phyloP scores from a whole-genome alignment of 176 grass and related monocot genomes.

The Aegilops tauschii region DNA sequence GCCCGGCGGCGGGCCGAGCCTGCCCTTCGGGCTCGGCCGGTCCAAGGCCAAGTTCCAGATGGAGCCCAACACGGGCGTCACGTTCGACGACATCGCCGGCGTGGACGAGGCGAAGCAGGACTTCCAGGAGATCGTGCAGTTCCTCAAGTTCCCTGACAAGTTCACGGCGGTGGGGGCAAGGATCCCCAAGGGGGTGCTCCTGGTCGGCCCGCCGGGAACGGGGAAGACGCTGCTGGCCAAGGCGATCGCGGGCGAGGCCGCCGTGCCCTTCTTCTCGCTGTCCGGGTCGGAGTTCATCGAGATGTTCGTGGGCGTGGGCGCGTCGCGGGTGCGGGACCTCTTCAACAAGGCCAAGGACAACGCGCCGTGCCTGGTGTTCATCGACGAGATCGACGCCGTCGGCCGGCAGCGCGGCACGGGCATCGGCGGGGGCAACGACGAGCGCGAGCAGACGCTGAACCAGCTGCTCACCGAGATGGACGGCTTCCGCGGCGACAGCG shows the following conservation, averaged over 20 bases:
- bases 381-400: slow-evolving; percentile 84
- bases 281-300: slow-evolving; percentile 90
- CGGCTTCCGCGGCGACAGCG: slow-evolving; percentile 60
- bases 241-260: slow-evolving; percentile 79
- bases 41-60: slow-evolving; percentile 88
- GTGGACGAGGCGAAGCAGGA: slow-evolving; percentile 87
- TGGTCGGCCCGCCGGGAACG: slow-evolving; percentile 58
- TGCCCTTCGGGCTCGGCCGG: slow-evolving; percentile 69
- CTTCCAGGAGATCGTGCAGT: slow-evolving; percentile 91
- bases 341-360: slow-evolving; percentile 66
- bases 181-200: slow-evolving; percentile 73
- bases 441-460: slow-evolving; percentile 85
- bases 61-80: slow-evolving; percentile 87
- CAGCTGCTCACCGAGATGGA: slow-evolving; percentile 89
- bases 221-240: slow-evolving; percentile 84
- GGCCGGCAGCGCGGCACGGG: slow-evolving; percentile 63
- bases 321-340: slow-evolving; percentile 74
- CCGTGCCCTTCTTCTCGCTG: slow-evolving; percentile 83
- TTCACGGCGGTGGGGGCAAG: slow-evolving; percentile 61
- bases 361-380: slow-evolving; percentile 73
- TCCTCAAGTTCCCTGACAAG: slow-evolving; percentile 60
- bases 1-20: slow-evolving; percentile 33
- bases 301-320: slow-evolving; percentile 81
- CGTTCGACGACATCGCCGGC: slow-evolving; percentile 76
- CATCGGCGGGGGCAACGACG: slow-evolving; percentile 71